Evolutionary conservation across 2,329 filamentous ascomycete species (phyloP).

Genomic region (Trichoderma citrinoviride): DNA sequence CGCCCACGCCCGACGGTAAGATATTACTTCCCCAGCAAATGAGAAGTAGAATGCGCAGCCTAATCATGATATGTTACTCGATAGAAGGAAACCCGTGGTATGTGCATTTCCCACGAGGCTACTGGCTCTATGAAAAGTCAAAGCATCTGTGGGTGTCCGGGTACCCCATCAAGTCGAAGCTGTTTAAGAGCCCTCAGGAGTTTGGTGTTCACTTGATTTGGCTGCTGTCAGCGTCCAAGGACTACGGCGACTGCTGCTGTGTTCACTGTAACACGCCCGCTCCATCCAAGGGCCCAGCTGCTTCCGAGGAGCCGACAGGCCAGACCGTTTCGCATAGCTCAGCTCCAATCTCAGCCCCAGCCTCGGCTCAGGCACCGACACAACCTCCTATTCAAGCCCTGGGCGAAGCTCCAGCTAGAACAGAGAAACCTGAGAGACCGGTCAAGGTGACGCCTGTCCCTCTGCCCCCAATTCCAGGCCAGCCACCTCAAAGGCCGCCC

Average conservation of each 20-base stretch:
- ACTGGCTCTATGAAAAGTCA: constrained; percentile 48
- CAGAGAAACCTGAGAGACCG: constrained; percentile 31
- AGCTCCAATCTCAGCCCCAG: not conserved
- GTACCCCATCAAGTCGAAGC: constrained; percentile 47
- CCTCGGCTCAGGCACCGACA: not conserved
- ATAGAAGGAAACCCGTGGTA: constrained; percentile 46
- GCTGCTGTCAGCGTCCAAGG: constrained; percentile 48
- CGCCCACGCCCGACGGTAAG: constrained; percentile 42
- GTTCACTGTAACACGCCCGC: constrained; percentile 45
- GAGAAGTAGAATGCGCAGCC: constrained; percentile 21
- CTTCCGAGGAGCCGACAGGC: constrained; percentile 30
- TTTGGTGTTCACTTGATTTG: constrained; percentile 53
- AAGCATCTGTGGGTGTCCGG: constrained; percentile 51
- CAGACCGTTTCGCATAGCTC: constrained; percentile 25
- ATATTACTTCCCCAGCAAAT: not conserved
- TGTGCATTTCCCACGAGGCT: constrained; percentile 44
- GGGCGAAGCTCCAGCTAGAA: constrained; percentile 25
- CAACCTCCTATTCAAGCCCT: constrained; percentile 24
- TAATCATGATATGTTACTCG: not conserved
- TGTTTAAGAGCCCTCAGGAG: constrained; percentile 53
- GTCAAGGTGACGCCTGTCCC: constrained; percentile 40
- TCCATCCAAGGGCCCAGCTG: constrained; percentile 26
- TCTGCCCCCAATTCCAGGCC: constrained; percentile 37
- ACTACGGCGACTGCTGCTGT: constrained; percentile 51
- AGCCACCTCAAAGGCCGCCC: constrained; percentile 35